Base-by-base conservation (phyloP, 257 asterid species). In the Forsythia suspensa region DNA sequence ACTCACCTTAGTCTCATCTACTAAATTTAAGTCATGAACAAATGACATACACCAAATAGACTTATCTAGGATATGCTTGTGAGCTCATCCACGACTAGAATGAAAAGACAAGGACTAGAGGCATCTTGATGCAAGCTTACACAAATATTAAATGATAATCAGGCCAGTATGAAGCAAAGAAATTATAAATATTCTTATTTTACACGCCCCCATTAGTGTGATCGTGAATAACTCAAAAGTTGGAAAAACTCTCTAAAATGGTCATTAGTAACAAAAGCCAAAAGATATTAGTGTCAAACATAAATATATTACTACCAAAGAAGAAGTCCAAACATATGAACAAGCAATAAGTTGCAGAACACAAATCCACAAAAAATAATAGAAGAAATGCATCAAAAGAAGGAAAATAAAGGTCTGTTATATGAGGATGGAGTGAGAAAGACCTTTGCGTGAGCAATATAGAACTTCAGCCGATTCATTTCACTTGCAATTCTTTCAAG, bases 401-500 rank as follows among this genome's bases (percentile, higher is more conserved):
- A 42, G 61, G 13, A 71, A 51, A 70, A 61, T 66, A 48, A 51
- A 82, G 34, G 65, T 65, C 11, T 66, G 44, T 46, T 6, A 70
- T 52, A 41, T 37, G 77, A 73, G 75, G 81, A 81, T 79, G 78
- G 83, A 84, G 78, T 70, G 81, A 79, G 80, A 79, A 79, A 84
- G 90, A 94, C 97, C 98, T 94, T 88, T 24, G 97, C 90, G 87
- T 91, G 97, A 84, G 90, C 75, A 72, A 90, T 90, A 66, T 94
- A 94, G 86, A 96, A 96, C 88, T 94, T 96, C 20, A 96, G 90
- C 78, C 97, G 84, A 84, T 94, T 96, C 99, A 96, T 94, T 88
- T 96, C 99, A 72, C 97, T 94, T 59, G 98, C 98, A 73, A 96
- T 92, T 85, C 99, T 89, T 88, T 96, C 98, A 80, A 96, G 83